Conservation (phyloP, 2,329 filamentous ascomycete genomes). For the Aspergillus pseudoviridinutans region DNA sequence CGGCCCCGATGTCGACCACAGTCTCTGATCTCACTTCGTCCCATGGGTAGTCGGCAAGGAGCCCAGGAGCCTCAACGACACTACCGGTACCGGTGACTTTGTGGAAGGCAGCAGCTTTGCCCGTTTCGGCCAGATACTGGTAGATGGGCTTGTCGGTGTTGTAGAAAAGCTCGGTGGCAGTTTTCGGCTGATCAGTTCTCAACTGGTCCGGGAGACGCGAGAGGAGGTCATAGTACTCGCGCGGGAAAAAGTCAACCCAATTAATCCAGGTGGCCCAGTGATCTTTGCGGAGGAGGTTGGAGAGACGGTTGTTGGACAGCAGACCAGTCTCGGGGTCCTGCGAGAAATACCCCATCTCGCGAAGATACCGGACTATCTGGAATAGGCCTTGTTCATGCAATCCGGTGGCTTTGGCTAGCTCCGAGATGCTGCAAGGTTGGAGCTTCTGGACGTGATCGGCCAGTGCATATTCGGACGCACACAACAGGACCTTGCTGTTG, state of each 20-base stretch:
- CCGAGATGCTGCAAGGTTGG: not conserved
- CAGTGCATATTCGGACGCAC: not conserved
- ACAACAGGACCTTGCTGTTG: not conserved
- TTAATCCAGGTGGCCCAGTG: not conserved
- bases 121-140: not conserved
- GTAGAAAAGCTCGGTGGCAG: not conserved
- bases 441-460: not conserved
- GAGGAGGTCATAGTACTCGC: not conserved
- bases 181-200: not conserved
- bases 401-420: not conserved
- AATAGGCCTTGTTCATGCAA: not conserved
- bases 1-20: not conserved
- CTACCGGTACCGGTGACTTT: not conserved
- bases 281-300: not conserved
- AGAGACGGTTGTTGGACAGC: not conserved
- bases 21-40: not conserved
- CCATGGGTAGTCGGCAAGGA: not conserved
- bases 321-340: not conserved
- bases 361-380: not conserved
- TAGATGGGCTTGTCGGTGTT: not conserved
- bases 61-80: not conserved
- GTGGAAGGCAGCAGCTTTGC: not conserved
- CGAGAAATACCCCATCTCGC: not conserved
- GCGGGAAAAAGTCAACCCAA: not conserved
- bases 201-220: not conserved